These are phyloP conservation scores for Theileria luwenshuni DNA, from an alignment of 169 alveolate species.

Conservation along the genomic window DNA sequence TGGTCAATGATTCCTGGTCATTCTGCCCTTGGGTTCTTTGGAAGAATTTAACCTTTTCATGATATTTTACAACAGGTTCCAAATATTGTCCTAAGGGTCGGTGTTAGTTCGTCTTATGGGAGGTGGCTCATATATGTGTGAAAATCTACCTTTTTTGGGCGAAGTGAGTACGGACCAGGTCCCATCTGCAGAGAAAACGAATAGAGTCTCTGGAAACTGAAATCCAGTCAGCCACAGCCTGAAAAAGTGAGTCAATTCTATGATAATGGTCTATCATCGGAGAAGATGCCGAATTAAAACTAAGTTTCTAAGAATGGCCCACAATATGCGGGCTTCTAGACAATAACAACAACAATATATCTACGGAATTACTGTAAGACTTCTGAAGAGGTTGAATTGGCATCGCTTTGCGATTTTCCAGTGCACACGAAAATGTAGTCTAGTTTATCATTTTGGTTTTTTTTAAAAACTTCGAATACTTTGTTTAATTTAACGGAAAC, in stretches of 20 bases:
- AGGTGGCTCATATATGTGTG: neutral
- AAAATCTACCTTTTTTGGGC: constrained; percentile 78
- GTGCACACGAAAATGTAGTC: constrained; percentile 62
- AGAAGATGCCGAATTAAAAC: no score
- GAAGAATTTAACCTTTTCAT: constrained; percentile 52
- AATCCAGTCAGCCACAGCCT: constrained; percentile 89
- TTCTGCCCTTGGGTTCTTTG: constrained; percentile 41
- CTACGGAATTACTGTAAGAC: constrained; percentile 49
- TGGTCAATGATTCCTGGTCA: constrained; percentile 36
- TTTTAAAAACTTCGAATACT: constrained; percentile 33
- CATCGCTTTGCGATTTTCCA: constrained; percentile 64
- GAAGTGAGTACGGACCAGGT: constrained; percentile 81
- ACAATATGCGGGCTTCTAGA: neutral
- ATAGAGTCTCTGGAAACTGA: constrained; percentile 87
- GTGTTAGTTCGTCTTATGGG: neutral
- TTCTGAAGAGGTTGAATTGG: constrained; percentile 66
- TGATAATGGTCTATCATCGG: no score
- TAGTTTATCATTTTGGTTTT: constrained; percentile 23
- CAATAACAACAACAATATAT: neutral
- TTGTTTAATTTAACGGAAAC: constrained; percentile 45
- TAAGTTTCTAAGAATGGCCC: constrained; percentile 36
- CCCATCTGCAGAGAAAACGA: constrained; percentile 77
- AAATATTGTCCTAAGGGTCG: constrained; percentile 41
- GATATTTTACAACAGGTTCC: constrained; percentile 51
- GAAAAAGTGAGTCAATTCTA: no score